A percentile compares a stretch with the other conserved stretches of the same genome.
Evolutionary conservation across 108 stramenopile genomes (phyloP).

Genomic region (Skeletonema tropicum): DNA sequence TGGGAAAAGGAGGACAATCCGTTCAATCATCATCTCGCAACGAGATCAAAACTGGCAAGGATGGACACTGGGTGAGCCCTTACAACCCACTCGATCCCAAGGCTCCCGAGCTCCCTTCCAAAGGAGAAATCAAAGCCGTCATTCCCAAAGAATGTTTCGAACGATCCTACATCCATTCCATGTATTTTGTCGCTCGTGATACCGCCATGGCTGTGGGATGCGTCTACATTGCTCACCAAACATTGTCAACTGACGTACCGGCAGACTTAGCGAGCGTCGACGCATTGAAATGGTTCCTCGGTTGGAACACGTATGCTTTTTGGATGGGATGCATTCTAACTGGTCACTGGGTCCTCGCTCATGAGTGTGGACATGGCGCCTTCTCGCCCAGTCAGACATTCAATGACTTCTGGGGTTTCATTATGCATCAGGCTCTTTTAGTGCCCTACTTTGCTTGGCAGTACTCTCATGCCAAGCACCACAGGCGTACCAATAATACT

Average conservation of each 20-base stretch:
- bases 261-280: slow-evolving; percentile 51
- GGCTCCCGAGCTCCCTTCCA: slow-evolving; percentile 85
- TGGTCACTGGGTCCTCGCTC: slow-evolving; percentile 98
- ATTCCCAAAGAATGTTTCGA: slow-evolving; percentile 95
- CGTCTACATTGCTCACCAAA: slow-evolving; percentile 69
- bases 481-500: slow-evolving; percentile 95
- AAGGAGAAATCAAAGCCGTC: slow-evolving; percentile 88
- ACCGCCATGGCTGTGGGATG: slow-evolving; percentile 79
- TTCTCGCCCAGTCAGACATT: slow-evolving; percentile 91
- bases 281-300: slow-evolving; percentile 57
- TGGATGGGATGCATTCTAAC: slow-evolving; percentile 97
- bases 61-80: slow-evolving; percentile 67
- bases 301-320: slow-evolving; percentile 96
- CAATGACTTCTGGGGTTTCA: slow-evolving; percentile 95
- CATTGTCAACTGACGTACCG: slow-evolving; percentile 84
- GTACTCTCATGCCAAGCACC: slow-evolving; percentile 98
- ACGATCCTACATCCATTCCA: slow-evolving; percentile 83
- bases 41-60: slow-evolving; percentile 26
- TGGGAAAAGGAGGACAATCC: slow-evolving; percentile 50
- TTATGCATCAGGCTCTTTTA: slow-evolving; percentile 95
- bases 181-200: slow-evolving; percentile 87
- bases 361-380: slow-evolving; percentile 99
- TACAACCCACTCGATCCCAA: slow-evolving; percentile 88
- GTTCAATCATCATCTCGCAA: slow-evolving; percentile 38
- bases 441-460: slow-evolving; percentile 99